A percentile compares a stretch with the other conserved stretches of the same genome.
Conservation (phyloP, 23 red algal genomes). For the Gracilaria vermiculophylla region DNA sequence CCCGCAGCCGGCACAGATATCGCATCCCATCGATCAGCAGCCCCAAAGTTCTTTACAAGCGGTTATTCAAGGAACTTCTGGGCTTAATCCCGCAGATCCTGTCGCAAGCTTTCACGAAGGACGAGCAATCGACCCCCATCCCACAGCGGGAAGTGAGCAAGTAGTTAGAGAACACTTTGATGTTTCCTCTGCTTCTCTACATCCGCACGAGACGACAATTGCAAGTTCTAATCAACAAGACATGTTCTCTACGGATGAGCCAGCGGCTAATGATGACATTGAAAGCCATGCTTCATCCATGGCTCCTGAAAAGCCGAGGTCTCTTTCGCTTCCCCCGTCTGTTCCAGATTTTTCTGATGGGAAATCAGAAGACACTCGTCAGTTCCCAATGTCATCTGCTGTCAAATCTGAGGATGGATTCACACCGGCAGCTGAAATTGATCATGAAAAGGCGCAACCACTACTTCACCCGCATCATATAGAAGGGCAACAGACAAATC, state of each 20-base stretch:
- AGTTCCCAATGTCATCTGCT: not conserved
- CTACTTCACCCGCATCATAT: not conserved
- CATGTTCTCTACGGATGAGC: not conserved
- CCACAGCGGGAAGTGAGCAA: not conserved
- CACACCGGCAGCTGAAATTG: not conserved
- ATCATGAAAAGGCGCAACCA: not conserved
- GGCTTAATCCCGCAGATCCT: not conserved
- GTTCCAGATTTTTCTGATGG: not conserved
- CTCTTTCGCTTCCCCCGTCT: conserved; percentile 9
- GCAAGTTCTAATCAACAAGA: not conserved
- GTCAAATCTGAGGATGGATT: not conserved
- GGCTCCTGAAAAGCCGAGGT: not conserved
- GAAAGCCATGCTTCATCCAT: not conserved
- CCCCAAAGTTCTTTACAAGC: not conserved
- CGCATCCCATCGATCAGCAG: not conserved
- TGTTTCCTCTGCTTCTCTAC: not conserved
- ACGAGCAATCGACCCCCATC: not conserved
- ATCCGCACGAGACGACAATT: conserved; percentile 1
- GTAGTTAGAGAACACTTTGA: not conserved
- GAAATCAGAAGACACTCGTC: not conserved
- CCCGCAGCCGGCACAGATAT: not conserved
- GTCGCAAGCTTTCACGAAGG: not conserved
- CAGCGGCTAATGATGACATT: not conserved
- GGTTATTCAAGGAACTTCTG: not conserved
- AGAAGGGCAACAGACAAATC: not conserved